Evolutionary conservation across 768 basidiomycete species (phyloP), one percentile per base, ranked within the genome.

Genomic region (Tricholoma furcatifolium): DNA sequence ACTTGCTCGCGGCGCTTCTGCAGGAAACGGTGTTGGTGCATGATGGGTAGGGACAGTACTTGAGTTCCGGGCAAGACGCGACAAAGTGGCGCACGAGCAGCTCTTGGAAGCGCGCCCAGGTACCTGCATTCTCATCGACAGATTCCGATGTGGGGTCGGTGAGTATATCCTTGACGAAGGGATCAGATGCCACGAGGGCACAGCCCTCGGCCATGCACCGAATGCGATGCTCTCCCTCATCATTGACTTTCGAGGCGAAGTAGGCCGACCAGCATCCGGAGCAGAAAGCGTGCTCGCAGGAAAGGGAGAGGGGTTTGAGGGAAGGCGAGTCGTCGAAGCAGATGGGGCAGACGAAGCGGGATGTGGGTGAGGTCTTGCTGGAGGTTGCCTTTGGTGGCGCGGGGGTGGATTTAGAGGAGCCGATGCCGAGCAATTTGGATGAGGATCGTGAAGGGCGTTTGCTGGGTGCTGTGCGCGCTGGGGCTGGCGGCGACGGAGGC

Each of bases 1-100:
- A 75, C 67, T 87, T 88, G 41, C 84, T 80, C 1, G 93, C 80
- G 0, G 91, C 92, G n/a, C 86, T 68, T 8, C 85, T 79, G 71
- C 95, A 98, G 36, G 89, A 87, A 42, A 98, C 87, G n/a, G 95
- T 94, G 68, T 91, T 86, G 35, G 93, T 88, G 78, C 97, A 99
- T 35, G 85, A 83, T 0, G 96, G 95, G 60, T 92, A 93, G 3
- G 97, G 97, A 67, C 97, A 99, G 77, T 91, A 99, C 69, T 92
- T 88, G 65, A 98, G 80, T 50, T 81, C 83, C 27, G 83, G 72
- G 68, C 86, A 87, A 65, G 89, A 91, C 17, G 81, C 82, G 15
- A 99, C 97, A 68, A 89, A 98, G 70, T 96, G 84, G 49, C 94
- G 86, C 45, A 91, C 84, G 45, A 96, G 77, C 30, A 99, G 82